These are phyloP conservation scores for Aspergillus fructus DNA, from an alignment of 2,329 filamentous ascomycete species.

Conservation along the genomic window DNA sequence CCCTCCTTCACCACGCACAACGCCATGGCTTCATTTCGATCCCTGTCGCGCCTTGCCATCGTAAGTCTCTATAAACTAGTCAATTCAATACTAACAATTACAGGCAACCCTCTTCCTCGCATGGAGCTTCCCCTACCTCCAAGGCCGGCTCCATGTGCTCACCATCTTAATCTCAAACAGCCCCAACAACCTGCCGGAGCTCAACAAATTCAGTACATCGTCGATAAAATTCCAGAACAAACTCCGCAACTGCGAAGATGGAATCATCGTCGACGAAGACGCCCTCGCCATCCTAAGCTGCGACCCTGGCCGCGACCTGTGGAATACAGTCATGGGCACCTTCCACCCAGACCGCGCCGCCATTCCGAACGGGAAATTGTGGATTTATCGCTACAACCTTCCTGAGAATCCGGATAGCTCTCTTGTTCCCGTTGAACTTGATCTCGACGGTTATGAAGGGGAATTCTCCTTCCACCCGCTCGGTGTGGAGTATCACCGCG, in stretches of 20 bases:
- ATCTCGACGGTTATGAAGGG: not conserved
- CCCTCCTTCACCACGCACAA: no score
- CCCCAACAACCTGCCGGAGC: not conserved
- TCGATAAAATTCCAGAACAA: conserved; percentile 11
- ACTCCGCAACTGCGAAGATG: conserved; percentile 21
- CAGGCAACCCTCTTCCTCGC: no score
- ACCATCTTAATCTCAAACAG: no score
- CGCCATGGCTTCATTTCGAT: no score
- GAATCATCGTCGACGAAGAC: conserved; percentile 3
- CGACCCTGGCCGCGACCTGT: conserved; percentile 9
- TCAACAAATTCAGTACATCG: conserved; percentile 7
- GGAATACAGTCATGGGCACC: conserved; percentile 17
- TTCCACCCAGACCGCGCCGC: conserved; percentile 10
- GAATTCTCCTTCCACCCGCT: conserved; percentile 16
- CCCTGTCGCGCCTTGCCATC: no score
- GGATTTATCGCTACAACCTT: conserved; percentile 5
- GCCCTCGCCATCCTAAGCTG: conserved; percentile 11
- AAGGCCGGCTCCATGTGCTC: no score
- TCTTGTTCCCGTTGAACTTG: conserved; percentile 10
- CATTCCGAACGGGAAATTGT: conserved; percentile 14
- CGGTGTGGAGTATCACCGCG: conserved; percentile 16
- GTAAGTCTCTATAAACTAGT: no score
- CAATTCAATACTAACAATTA: no score
- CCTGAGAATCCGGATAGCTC: not conserved
- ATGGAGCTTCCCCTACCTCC: no score